These are phyloP conservation scores for Immersiella caudata DNA, from an alignment of 495 filamentous ascomycete genomes.

Conservation along the genomic window DNA sequence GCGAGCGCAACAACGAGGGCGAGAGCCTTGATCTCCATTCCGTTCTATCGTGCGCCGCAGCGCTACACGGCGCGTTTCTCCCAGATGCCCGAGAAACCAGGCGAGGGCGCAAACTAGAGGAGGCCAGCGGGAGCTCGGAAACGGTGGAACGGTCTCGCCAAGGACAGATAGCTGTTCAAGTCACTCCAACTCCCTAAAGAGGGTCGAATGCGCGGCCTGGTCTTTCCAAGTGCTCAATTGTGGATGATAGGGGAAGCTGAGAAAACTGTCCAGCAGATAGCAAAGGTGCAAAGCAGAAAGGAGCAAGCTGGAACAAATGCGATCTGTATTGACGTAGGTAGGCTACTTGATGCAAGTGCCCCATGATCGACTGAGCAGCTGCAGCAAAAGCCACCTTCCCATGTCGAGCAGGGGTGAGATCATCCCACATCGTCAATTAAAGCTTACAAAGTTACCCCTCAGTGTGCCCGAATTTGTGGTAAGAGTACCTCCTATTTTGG, in stretches of 20 bases:
- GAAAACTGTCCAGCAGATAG: background rate
- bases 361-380: conserved; percentile 9
- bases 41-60: background rate
- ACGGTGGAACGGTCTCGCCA: background rate
- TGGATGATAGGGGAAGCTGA: background rate
- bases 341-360: conserved; percentile 5
- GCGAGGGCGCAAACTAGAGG: background rate
- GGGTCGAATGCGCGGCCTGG: background rate
- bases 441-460: conserved; percentile 10
- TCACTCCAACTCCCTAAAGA: background rate
- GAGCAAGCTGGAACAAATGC: conserved; percentile 1
- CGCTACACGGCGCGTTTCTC: background rate
- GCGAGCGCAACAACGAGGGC: conserved; percentile 29
- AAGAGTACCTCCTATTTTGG: background rate
- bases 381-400: conserved; percentile 16
- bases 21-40: conserved; percentile 24
- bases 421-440: background rate
- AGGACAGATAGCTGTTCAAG: conserved; percentile 1
- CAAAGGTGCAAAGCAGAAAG: background rate
- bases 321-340: conserved; percentile 18
- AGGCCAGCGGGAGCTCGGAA: background rate
- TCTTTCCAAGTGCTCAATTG: background rate
- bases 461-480: background rate
- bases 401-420: background rate
- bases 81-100: background rate